Conservation (phyloP, 306 rosid genomes). For the Prunus salicina region DNA sequence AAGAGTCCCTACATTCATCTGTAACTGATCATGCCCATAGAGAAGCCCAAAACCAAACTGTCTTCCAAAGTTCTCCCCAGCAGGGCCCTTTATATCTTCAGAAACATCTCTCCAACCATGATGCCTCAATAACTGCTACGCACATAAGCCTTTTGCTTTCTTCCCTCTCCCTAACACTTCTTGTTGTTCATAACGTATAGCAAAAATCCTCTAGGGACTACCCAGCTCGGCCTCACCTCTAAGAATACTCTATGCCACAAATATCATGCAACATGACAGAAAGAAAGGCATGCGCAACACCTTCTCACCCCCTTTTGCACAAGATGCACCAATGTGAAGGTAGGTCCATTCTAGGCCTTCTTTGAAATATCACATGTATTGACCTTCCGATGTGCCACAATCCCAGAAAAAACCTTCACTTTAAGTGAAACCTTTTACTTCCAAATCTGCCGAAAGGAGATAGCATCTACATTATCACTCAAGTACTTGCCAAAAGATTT, state of each 20-base stretch:
- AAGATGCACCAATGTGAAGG: not conserved
- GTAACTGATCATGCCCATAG: not conserved
- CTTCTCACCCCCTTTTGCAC: not conserved
- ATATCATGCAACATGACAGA: not conserved
- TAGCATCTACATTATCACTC: not conserved
- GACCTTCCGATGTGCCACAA: not conserved
- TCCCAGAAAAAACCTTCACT: not conserved
- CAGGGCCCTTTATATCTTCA: not conserved
- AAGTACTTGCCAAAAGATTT: not conserved
- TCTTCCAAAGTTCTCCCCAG: not conserved
- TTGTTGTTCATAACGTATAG: too few species aligned
- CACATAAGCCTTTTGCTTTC: not conserved
- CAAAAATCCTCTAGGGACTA: not conserved
- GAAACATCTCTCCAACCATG: not conserved
- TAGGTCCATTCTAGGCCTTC: not conserved
- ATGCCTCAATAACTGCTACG: not conserved
- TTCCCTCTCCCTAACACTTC: not conserved
- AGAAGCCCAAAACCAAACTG: not conserved
- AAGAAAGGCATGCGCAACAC: not conserved
- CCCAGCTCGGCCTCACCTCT: not conserved
- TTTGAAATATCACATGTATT: not conserved
- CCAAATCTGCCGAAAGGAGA: not conserved
- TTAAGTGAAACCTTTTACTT: not conserved
- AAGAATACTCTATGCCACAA: not conserved
- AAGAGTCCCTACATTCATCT: not conserved